Conservation (phyloP, 176 grass and related monocot genomes). For the Oryza rufipogon region DNA sequence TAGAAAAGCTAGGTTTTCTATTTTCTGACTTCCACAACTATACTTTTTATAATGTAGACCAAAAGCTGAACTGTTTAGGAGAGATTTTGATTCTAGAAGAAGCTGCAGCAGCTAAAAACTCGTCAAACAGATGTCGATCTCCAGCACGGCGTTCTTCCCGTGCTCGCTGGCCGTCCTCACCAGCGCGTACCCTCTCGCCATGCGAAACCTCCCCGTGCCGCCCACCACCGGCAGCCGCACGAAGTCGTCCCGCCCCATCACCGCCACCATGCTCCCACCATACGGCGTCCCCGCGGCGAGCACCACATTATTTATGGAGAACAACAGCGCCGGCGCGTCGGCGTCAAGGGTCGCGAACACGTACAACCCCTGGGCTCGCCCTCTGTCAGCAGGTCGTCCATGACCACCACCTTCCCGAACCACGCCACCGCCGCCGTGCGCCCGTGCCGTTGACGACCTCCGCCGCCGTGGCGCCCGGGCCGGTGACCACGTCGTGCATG, state of each 20-base stretch:
- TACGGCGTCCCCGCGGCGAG: background rate
- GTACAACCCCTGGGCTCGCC: background rate
- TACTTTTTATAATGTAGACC: too few species aligned
- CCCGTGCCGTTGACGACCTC: background rate
- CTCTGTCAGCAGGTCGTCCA: conserved; percentile 30
- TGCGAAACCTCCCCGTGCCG: conserved; percentile 56
- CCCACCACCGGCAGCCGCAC: conserved; percentile 34
- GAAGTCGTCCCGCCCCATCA: conserved; percentile 8
- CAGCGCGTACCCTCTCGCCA: conserved; percentile 57
- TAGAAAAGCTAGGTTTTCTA: too few species aligned
- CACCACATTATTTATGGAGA: conserved; percentile 1
- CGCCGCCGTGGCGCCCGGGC: background rate
- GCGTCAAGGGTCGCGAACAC: background rate
- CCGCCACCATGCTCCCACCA: background rate
- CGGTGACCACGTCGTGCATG: conserved; percentile 32
- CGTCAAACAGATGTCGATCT: too few species aligned
- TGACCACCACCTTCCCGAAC: conserved; percentile 15
- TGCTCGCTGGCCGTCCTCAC: too few species aligned
- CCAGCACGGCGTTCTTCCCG: too few species aligned
- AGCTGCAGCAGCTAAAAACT: too few species aligned
- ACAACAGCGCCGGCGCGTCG: background rate
- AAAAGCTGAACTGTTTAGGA: too few species aligned
- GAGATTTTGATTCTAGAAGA: too few species aligned
- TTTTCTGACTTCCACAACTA: too few species aligned
- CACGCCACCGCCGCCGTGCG: background rate